Evolutionary conservation across 2,329 filamentous ascomycete genomes (phyloP), one percentile per base, ranked within the genome.

Genomic region (Plectosphaerella plurivora): DNA sequence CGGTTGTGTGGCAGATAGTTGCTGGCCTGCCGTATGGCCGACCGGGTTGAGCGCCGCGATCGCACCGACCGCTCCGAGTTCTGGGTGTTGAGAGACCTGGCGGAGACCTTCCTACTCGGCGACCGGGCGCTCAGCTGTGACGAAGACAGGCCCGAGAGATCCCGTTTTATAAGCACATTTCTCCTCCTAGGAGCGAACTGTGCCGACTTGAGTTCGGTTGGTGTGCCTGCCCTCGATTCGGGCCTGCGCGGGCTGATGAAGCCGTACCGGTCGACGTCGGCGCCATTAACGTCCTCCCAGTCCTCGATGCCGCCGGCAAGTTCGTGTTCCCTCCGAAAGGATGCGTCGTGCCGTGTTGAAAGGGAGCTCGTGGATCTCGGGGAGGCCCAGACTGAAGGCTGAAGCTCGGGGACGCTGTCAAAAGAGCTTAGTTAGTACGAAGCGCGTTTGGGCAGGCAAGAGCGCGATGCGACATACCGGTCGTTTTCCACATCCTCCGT

Each of bases 201-300:
- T 37, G 73, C 62, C 35, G 76, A 70, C 55, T 67, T 71, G 22
- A 68, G 62, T 51, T 74, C 73, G 25, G 67, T 69, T 6, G 74
- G 67, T 3, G 72, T 73, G 55, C 65, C 69, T 22, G 70, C 64
- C 33, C 72, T 70, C 8, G 65, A 64, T n/a, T 48, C 53, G 15
- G 71, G 71, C 36, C 71, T 72, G 15, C 73, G 73, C 44, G 71
- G 63, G 50, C 67, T 76, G 60, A 88, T 88, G 68, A 88, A 88
- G 55, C 84, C 84, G 62, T 87, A 88, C 62, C 84, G 78, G 68
- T 88, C 84, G 56, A 88, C 79, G 63, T 83, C 78, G 48, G 71
- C 73, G 33, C 76, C 81, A 50, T 83, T 71, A 3, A 88, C 70
- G 58, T 87, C 81, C 60, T 86, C 79, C 83, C 83, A 87, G 61